A percentile compares a stretch with the other conserved stretches of the same genome.
phyloP scores from a whole-genome alignment of 495 filamentous ascomycete genomes.

The Aspergillus carlsbadensis region DNA sequence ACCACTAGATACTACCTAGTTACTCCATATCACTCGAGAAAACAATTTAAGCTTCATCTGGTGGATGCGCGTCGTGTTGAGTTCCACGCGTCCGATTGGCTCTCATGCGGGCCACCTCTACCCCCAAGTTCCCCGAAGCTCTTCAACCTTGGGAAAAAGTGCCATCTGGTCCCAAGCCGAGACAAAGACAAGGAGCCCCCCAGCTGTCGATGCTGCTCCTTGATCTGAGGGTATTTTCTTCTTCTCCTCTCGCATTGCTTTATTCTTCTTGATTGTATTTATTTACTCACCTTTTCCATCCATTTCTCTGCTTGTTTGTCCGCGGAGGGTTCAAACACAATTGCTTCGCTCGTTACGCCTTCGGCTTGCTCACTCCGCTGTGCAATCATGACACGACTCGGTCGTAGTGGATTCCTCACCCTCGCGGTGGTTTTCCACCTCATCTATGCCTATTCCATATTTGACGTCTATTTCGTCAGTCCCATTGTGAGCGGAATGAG shows the following conservation, averaged over 20 bases:
- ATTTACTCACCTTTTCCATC: slow-evolving; percentile 4
- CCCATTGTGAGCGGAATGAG: slow-evolving; percentile 96
- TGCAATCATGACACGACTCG: slow-evolving; percentile 75
- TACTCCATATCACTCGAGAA: no score
- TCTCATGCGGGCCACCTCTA: neutral
- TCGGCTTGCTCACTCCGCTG: no score
- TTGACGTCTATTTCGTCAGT: slow-evolving; percentile 99
- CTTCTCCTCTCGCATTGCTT: neutral
- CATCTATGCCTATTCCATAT: slow-evolving; percentile 94
- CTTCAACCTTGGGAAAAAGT: slow-evolving; percentile 4
- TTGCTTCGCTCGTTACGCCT: no score
- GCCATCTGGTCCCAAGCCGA: slow-evolving; percentile 2
- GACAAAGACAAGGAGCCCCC: neutral
- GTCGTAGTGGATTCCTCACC: slow-evolving; percentile 84
- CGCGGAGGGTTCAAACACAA: slow-evolving; percentile 5
- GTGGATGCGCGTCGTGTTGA: slow-evolving; percentile 3
- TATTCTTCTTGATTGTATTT: slow-evolving; percentile 5
- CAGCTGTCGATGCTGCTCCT: neutral
- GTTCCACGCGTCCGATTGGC: slow-evolving; percentile 1
- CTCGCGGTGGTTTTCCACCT: slow-evolving; percentile 93
- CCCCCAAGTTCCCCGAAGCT: slow-evolving; percentile 10
- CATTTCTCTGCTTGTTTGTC: slow-evolving; percentile 4
- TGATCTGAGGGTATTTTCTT: neutral
- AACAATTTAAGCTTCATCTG: slow-evolving; percentile 1
- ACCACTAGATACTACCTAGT: no score